Evolutionary conservation across 148 eudicot genomes (phyloP).

Genomic region (Diospyros lotus): DNA sequence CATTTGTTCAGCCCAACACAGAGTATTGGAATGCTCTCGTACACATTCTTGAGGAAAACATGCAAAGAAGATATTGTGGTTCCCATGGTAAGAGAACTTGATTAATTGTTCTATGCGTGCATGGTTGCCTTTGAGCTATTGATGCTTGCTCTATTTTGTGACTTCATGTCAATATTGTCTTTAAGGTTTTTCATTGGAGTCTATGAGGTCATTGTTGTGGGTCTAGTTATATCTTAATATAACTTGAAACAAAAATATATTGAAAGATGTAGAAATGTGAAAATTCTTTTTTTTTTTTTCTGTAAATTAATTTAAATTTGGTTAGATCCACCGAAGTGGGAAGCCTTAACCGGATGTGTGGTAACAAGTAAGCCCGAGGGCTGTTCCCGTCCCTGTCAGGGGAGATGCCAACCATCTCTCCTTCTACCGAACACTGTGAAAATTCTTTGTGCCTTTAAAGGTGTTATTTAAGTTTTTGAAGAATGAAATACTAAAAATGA

Average conservation of each 20-base stretch:
- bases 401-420: too few species aligned
- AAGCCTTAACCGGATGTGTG: too few species aligned
- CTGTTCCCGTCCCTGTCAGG: too few species aligned
- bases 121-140: constrained; percentile 1
- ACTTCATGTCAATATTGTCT: not conserved
- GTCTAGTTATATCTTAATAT: not conserved
- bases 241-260: not conserved
- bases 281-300: too few species aligned
- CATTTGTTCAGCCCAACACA: constrained; percentile 39
- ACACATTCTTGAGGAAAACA: constrained; percentile 60
- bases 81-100: constrained; percentile 47
- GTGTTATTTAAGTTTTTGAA: not conserved
- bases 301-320: too few species aligned
- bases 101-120: not conserved
- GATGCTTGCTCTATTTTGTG: not conserved
- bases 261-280: not conserved
- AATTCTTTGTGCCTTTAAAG: too few species aligned
- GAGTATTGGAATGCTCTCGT: constrained; percentile 73
- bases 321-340: too few species aligned
- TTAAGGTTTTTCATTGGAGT: not conserved
- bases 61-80: constrained; percentile 74
- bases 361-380: too few species aligned
- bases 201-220: not conserved
- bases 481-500: not conserved
- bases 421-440: too few species aligned